Evolutionary conservation across 805 yeast species (phyloP).

Genomic region (Tetrapisispora pingtungensis): DNA sequence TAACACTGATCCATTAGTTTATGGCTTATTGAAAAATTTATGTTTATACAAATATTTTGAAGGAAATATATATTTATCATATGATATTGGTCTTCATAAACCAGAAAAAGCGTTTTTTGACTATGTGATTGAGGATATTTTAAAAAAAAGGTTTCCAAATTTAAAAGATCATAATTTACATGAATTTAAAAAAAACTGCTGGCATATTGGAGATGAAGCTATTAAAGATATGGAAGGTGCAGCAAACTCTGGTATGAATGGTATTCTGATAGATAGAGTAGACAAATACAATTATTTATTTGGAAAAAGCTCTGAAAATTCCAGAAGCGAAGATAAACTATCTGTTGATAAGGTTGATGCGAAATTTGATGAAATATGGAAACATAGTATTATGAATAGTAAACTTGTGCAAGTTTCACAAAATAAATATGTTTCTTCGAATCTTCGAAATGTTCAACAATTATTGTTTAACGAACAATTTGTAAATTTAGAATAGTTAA

Average conservation of each 20-base stretch:
- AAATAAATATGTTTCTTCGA: slow-evolving; percentile 17
- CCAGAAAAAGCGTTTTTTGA: slow-evolving; percentile 44
- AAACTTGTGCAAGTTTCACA: slow-evolving; percentile 14
- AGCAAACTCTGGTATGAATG: slow-evolving; percentile 49
- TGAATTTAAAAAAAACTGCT: slow-evolving; percentile 25
- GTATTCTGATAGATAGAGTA: slow-evolving; percentile 43
- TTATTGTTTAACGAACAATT: slow-evolving; percentile 6
- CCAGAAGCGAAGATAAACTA: slow-evolving; percentile 13
- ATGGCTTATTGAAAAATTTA: slow-evolving; percentile 37
- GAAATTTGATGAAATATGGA: slow-evolving; percentile 14
- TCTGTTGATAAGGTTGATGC: slow-evolving; percentile 23
- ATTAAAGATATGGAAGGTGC: slow-evolving; percentile 47
- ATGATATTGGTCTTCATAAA: slow-evolving; percentile 45
- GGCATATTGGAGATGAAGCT: slow-evolving; percentile 64
- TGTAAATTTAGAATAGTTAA: no score
- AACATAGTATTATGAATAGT: slow-evolving; percentile 9
- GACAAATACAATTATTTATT: slow-evolving; percentile 23
- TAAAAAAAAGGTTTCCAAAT: slow-evolving; percentile 14
- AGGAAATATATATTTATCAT: slow-evolving; percentile 40
- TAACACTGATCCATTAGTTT: slow-evolving; percentile 54
- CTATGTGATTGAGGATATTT: slow-evolving; percentile 25
- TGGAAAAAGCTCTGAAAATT: slow-evolving; percentile 1
- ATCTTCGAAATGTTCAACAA: slow-evolving; percentile 12
- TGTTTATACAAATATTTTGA: slow-evolving; percentile 35
- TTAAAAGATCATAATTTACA: slow-evolving; percentile 6